Conservation (phyloP, 495 filamentous ascomycete species). For the Filosporella fistucella region DNA sequence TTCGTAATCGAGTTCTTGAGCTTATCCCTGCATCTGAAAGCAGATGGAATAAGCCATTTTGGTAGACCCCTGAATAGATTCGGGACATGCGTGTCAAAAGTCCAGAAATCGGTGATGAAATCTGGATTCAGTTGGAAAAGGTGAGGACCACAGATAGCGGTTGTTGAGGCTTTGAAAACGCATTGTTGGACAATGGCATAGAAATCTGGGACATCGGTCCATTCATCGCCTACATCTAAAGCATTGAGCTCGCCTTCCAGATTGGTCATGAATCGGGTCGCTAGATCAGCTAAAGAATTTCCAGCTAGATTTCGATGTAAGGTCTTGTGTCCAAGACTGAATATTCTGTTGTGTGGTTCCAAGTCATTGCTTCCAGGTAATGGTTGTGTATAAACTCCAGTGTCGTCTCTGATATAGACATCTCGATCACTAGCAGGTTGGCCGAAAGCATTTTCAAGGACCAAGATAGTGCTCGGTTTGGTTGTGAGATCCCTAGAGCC, state of each 20-base stretch:
- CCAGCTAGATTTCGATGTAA: conserved; percentile 13
- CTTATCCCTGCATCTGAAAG: conserved; percentile 18
- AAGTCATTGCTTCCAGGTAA: neutral
- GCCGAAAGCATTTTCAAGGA: neutral
- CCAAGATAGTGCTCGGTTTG: neutral
- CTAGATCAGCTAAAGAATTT: conserved; percentile 1
- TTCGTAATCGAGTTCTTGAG: conserved; percentile 9
- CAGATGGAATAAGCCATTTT: conserved; percentile 18
- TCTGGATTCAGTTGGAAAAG: conserved; percentile 20
- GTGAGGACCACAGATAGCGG: conserved; percentile 23
- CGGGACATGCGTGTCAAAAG: conserved; percentile 15
- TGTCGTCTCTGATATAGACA: neutral
- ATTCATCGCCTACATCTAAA: conserved; percentile 5
- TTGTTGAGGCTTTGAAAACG: conserved; percentile 23
- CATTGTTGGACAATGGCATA: conserved; percentile 24
- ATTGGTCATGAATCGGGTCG: neutral
- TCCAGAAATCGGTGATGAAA: conserved; percentile 22
- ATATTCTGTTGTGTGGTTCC: conserved; percentile 5
- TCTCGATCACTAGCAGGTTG: neutral
- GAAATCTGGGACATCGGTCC: conserved; percentile 21
- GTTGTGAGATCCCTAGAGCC: conserved; percentile 3
- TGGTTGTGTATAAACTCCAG: neutral
- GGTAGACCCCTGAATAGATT: conserved; percentile 14
- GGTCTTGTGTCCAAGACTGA: conserved; percentile 1
- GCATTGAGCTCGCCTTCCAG: conserved; percentile 4